A percentile compares a stretch with the other conserved stretches of the same genome.
These are phyloP conservation scores for Danielozyma ontarioensis DNA, from an alignment of 805 yeast genomes.

Conservation along the genomic window DNA sequence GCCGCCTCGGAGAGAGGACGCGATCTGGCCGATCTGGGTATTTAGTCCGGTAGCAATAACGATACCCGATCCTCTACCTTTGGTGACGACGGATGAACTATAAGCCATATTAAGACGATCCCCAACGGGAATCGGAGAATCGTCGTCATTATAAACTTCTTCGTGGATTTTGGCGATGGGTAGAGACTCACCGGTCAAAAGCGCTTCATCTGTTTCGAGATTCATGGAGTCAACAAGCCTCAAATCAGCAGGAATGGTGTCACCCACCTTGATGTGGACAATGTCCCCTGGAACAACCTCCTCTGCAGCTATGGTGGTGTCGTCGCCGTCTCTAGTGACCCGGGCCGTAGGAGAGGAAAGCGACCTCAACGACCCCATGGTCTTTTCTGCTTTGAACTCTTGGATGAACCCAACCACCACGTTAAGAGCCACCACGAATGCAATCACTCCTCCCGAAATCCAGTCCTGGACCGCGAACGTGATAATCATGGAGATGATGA, in stretches of 20 bases:
- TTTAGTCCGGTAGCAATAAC: conserved; percentile 62
- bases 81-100: conserved; percentile 63
- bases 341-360: conserved; percentile 68
- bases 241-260: conserved; percentile 71
- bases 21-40: conserved; percentile 75
- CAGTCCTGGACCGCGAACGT: conserved; percentile 71
- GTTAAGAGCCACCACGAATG: conserved; percentile 59
- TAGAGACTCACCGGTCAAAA: conserved; percentile 61
- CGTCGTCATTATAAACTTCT: conserved; percentile 30
- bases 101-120: conserved; percentile 70
- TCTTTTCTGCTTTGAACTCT: conserved; percentile 70
- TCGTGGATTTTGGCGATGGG: conserved; percentile 54
- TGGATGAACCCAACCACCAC: conserved; percentile 65
- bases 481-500: conserved; percentile 63
- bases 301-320: conserved; percentile 50
- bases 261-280: conserved; percentile 60
- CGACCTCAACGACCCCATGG: conserved; percentile 68
- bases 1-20: conserved; percentile 47
- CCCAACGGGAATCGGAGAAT: conserved; percentile 52
- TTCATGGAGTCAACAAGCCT: conserved; percentile 54
- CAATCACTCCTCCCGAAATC: conserved; percentile 80
- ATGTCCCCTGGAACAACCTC: conserved; percentile 74
- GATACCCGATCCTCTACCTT: conserved; percentile 71
- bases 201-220: conserved; percentile 68
- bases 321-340: conserved; percentile 54